Base-by-base conservation (phyloP, 108 stramenopile species). In the Asterionellopsis glacialis region DNA sequence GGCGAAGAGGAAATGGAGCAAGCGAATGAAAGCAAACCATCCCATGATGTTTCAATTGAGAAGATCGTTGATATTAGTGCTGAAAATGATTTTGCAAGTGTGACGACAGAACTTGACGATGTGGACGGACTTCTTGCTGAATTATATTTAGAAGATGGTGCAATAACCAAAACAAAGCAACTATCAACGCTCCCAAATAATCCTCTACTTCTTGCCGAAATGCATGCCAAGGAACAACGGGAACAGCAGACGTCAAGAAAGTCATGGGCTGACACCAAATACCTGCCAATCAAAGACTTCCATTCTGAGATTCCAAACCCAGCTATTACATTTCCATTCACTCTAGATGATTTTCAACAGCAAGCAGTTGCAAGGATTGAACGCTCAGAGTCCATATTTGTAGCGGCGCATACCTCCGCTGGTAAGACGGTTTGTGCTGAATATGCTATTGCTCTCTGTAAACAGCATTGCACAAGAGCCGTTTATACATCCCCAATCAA, bases 401-500 rank as follows among this genome's bases (percentile, higher is more conserved):
- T 97, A 4, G 93, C 96, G 0, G 96, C 96, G 1, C 96, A 96
- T 58, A 97, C 96, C 18, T 90, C 88, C 10, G 92, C 94, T 3
- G 96, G 96, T 1, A 97, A 97, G 73, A 97, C 96, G 12, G 93
- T 96, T 0, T 83, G 85, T 19, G 94, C 95, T 11, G 94, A 96
- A 59, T 96, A 96, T 65, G 96, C 94, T 38, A 85, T 95, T 51
- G 91, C 90, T 0, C 68, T 91, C 58, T 82, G 87, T 6, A 63
- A 71, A 69, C 69, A 81, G 27, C 85, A 88, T 64, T 78, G 87
- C 51, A 90, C 87, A 1, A 55, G 89, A 49, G 80, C 76, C 51
- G 77, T 96, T 22, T 96, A 95, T 74, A 97, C 97, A 15, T 83
- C 82, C 44, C 96, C 96, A 0, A 96, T 97, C 66, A 97, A 97